A percentile compares a stretch with the other conserved stretches of the same genome.
phyloP scores from a whole-genome alignment of 805 yeast species.

The Scheffersomyces amazonensis region DNA sequence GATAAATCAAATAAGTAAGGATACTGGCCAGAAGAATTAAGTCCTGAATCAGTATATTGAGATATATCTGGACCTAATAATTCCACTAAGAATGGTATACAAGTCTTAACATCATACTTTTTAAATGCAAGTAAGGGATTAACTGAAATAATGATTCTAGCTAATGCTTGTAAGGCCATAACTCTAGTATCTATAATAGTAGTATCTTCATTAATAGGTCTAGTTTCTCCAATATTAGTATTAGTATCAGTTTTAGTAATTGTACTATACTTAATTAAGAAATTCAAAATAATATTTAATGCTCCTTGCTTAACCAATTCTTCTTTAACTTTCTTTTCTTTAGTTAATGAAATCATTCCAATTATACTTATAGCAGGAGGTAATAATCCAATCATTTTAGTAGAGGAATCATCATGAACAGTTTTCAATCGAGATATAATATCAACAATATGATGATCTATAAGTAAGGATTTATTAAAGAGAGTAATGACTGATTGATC shows the following conservation, averaged over 20 bases:
- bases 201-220: constrained; percentile 13
- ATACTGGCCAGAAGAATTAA: not conserved
- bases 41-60: constrained; percentile 12
- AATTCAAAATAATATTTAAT: constrained; percentile 35
- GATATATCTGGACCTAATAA: constrained; percentile 35
- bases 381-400: constrained; percentile 9
- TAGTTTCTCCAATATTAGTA: constrained; percentile 13
- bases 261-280: constrained; percentile 27
- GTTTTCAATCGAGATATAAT: constrained; percentile 15
- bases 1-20: constrained; percentile 27
- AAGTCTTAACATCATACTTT: constrained; percentile 36
- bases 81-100: constrained; percentile 49
- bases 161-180: constrained; percentile 39
- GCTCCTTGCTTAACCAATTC: constrained; percentile 49
- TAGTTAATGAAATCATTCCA: constrained; percentile 29
- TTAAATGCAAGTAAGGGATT: constrained; percentile 42
- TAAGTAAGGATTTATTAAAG: constrained; percentile 28
- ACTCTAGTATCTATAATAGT: constrained; percentile 21
- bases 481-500: constrained; percentile 21
- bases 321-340: constrained; percentile 20
- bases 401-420: constrained; percentile 6
- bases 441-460: constrained; percentile 20
- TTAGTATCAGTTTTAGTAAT: constrained; percentile 16
- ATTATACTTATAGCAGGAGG: constrained; percentile 31
- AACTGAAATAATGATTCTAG: constrained; percentile 42